Percentiles rank a stretch among this genome's conserved stretches.
phyloP scores from a whole-genome alignment of 805 yeast species.

The Ogataea nitratoaversa region DNA sequence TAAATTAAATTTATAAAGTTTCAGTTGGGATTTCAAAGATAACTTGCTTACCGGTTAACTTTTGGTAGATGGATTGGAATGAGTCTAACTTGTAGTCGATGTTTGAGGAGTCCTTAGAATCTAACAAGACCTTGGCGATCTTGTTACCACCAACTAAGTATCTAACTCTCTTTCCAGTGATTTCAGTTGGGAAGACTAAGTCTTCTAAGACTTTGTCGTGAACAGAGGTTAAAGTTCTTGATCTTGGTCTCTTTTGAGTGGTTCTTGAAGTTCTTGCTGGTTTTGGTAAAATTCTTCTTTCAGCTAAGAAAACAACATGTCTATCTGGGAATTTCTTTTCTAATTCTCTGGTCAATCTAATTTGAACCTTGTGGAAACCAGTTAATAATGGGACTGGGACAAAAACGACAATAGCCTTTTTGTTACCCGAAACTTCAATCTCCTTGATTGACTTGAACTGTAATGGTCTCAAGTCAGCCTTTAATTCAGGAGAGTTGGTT shows the following conservation, averaged over 20 bases:
- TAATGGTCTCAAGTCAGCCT: conserved; percentile 96
- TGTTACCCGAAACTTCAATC: conserved; percentile 96
- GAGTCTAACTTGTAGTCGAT: conserved; percentile 99
- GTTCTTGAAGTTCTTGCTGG: conserved; percentile 95
- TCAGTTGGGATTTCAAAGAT: conserved; percentile 87
- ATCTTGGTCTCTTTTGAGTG: conserved; percentile 98
- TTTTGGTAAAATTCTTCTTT: conserved; percentile 99
- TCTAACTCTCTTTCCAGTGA: conserved; percentile 98
- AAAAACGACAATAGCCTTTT: conserved; percentile 96
- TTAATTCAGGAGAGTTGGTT: conserved; percentile 87
- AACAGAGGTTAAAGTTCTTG: conserved; percentile 98
- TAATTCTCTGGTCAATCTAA: conserved; percentile 96
- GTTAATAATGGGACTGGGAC: conserved; percentile 94
- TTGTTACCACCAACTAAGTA: conserved; percentile 98
- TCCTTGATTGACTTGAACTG: conserved; percentile 98
- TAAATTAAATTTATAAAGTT: conserved; percentile 34
- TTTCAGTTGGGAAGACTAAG: conserved; percentile 99
- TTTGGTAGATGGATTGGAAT: conserved; percentile 97
- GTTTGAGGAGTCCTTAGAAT: conserved; percentile 94
- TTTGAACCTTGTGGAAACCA: conserved; percentile 96
- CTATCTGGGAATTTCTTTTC: conserved; percentile 99
- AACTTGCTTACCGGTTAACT: conserved; percentile 99
- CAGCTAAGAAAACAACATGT: conserved; percentile 98
- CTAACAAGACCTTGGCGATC: conserved; percentile 95
- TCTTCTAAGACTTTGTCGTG: conserved; percentile 99